A percentile compares a stretch with the other conserved stretches of the same genome.
These are phyloP conservation scores for Heteromeles arbutifolia DNA, from an alignment of 306 rosid genomes.

Conservation along the genomic window DNA sequence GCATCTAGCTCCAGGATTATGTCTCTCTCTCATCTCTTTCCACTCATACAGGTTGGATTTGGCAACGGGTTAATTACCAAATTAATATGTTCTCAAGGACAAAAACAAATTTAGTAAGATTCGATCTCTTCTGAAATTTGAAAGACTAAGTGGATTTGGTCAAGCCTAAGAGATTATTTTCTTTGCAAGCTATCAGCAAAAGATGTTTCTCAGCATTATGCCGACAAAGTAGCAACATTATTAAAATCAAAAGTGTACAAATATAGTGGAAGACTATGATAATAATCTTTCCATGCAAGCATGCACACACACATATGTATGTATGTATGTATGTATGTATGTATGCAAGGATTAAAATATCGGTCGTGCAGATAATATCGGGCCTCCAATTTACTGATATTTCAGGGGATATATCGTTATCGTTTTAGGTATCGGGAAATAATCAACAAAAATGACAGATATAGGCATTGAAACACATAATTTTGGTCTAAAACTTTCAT, in stretches of 20 bases:
- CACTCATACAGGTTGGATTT: background rate
- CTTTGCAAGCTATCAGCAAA: background rate
- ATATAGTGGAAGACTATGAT: conserved; percentile 31
- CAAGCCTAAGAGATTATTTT: background rate
- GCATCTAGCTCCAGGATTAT: conserved; percentile 24
- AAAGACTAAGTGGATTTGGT: too few relatives aligned
- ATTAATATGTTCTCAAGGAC: background rate
- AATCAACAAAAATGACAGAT: too few relatives aligned
- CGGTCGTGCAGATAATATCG: too few relatives aligned
- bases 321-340: too few relatives aligned
- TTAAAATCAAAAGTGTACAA: conserved; percentile 36
- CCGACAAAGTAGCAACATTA: conserved; percentile 15
- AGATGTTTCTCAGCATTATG: background rate
- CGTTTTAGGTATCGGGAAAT: too few relatives aligned
- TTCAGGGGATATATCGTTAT: too few relatives aligned
- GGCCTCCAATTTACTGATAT: too few relatives aligned
- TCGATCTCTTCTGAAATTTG: background rate
- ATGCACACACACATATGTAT: background rate
- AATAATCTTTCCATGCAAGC: conserved; percentile 35
- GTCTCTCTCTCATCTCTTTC: background rate
- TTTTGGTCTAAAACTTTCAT: too few relatives aligned
- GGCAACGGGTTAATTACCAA: background rate
- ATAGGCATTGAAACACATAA: too few relatives aligned
- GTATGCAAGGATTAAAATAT: too few relatives aligned
- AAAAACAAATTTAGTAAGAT: background rate